Evolutionary conservation across 2,329 filamentous ascomycete genomes (phyloP), one percentile per base, ranked within the genome.

Genomic region (Westerdykella sp.): DNA sequence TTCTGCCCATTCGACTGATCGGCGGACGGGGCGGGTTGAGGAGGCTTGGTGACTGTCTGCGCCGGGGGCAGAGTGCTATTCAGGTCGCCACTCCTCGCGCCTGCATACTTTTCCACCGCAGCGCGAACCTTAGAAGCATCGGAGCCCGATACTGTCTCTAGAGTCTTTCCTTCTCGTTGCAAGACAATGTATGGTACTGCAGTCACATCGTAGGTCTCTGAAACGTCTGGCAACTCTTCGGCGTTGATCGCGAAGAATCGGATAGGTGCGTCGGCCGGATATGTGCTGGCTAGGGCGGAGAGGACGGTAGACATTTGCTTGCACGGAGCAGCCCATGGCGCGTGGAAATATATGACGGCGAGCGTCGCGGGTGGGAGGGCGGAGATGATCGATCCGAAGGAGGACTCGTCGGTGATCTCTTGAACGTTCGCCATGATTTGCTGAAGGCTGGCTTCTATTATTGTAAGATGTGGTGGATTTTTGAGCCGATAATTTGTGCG

Each of bases 281-380:
- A 95, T 66, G 90, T 88, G 60, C 82, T 81, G 52, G 91, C 90
- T 53, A 98, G 85, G 16, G 88, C 85, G 62, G 80, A 77, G 52
- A 98, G 80, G 56, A 97, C 85, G 40, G 83, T 85, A 55, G 80
- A 81, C 90, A 97, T 97, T 71, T 96, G 89, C 50, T 86, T 83
- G 75, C 93, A 97, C 37, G 93, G 93, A 46, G 89, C 89, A 23
- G 93, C 93, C 93, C 93, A 98, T 53, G 90, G 86, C 15, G 93
- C 89, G 68, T 97, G 86, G 76, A 98, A 98, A 66, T 90, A 96
- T 63, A 95, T 80, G 61, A 96, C 77, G 50, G 91, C 76, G 47
- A 96, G 80, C 13, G 85, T 80, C 13, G 82, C 78, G 2, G 83
- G 63, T 10, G 86, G 79, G 12, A 90, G n/a, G 81, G 66, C 22